Evolutionary conservation across 208 protist species (phyloP).

Genomic region (Crithidia sp.): DNA sequence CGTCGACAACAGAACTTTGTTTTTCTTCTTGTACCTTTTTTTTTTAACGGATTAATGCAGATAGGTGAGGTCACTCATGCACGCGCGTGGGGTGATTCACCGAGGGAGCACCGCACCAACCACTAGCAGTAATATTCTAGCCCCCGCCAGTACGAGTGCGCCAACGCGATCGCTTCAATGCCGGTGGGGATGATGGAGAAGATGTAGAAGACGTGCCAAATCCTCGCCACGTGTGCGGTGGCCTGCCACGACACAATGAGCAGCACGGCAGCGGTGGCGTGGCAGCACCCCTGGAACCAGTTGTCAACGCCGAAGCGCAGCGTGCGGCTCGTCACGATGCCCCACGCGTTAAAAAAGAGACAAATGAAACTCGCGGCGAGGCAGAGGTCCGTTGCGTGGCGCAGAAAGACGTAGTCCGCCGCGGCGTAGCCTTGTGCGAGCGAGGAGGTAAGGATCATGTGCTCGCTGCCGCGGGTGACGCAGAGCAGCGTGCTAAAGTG

Average conservation of each 20-base stretch:
- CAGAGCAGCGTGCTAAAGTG: constrained; percentile 72
- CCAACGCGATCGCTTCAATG: constrained; percentile 55
- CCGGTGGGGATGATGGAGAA: constrained; percentile 75
- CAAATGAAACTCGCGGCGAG: constrained; percentile 58
- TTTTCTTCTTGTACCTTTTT: too few species aligned
- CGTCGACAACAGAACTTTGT: too few species aligned
- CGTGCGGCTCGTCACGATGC: constrained; percentile 66
- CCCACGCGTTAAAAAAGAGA: constrained; percentile 54
- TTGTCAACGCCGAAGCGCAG: constrained; percentile 65
- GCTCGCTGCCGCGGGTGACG: constrained; percentile 47
- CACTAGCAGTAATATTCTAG: constrained; percentile 51
- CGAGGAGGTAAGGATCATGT: constrained; percentile 54
- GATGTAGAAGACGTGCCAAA: constrained; percentile 80
- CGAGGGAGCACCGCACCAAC: not conserved
- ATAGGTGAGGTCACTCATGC: too few species aligned
- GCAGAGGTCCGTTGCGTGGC: constrained; percentile 42
- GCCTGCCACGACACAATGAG: constrained; percentile 62
- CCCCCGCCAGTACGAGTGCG: constrained; percentile 48
- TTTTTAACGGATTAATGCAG: too few species aligned
- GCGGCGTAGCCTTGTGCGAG: constrained; percentile 34
- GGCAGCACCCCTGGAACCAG: constrained; percentile 55
- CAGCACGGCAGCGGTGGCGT: constrained; percentile 55
- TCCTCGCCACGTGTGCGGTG: constrained; percentile 43
- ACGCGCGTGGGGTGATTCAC: too few species aligned
- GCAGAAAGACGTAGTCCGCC: constrained; percentile 50